A percentile compares a stretch with the other conserved stretches of the same genome.
These are phyloP conservation scores for Pinus tabuliformis DNA, from an alignment of 75 land plant species.

Conservation along the genomic window DNA sequence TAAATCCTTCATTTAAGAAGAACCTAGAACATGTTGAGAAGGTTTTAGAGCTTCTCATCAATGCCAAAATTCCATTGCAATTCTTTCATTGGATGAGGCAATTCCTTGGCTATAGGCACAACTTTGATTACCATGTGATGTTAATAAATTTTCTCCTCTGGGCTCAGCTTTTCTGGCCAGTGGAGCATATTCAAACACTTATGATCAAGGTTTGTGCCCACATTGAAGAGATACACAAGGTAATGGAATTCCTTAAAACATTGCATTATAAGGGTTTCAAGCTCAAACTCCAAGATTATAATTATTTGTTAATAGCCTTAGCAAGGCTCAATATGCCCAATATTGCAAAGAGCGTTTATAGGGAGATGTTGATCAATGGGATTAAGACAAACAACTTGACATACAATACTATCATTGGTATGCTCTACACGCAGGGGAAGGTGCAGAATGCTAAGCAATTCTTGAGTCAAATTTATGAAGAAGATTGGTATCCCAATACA, in stretches of 20 bases:
- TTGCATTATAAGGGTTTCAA: conserved; percentile 21
- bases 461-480: conserved; percentile 21
- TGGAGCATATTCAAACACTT: conserved; percentile 12
- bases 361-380: conserved; percentile 18
- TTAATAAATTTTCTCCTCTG: conserved; percentile 23
- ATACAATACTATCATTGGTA: conserved; percentile 49
- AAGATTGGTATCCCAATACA: conserved; percentile 28
- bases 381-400: conserved; percentile 29
- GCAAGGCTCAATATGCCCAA: conserved; percentile 22
- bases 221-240: conserved; percentile 15
- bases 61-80: conserved; percentile 28
- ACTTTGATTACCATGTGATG: conserved; percentile 15
- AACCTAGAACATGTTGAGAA: too few relatives aligned
- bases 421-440: conserved; percentile 36
- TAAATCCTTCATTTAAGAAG: too few relatives aligned
- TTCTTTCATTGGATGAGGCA: conserved; percentile 50
- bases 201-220: conserved; percentile 31
- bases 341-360: conserved; percentile 21
- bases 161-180: not conserved
- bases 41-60: too few relatives aligned
- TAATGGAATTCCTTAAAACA: conserved; percentile 9
- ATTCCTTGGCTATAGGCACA: conserved; percentile 31
- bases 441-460: conserved; percentile 31
- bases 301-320: conserved; percentile 27
- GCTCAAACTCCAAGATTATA: conserved; percentile 24